Evolutionary conservation across 2,329 filamentous ascomycete species (phyloP), one percentile per base, ranked within the genome.

Genomic region (Cadophora luteo-olivacea): DNA sequence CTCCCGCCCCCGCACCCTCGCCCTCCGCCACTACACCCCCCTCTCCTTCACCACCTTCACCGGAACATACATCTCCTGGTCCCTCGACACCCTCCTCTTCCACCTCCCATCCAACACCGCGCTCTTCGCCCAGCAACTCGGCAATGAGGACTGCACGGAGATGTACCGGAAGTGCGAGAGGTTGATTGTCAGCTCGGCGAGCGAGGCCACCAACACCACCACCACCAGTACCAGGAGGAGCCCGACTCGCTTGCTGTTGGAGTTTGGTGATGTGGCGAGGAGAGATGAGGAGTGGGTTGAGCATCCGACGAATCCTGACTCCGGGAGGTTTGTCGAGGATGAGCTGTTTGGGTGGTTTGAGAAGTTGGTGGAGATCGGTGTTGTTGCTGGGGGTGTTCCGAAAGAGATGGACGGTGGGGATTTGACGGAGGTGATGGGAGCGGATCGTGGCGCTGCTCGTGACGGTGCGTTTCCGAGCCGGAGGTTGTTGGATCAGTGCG

Each of bases 311-410:
- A 29, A 29, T 9, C 24, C 8, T 12, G 29, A 38, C 6, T 14
- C 4, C n/a, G 32, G 55, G 2, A 2, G 3, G 8, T 58, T 1
- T 16, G 55, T 6, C 32, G 55, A 61, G 16, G 36, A 25, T 19
- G 12, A 22, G 38, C 58, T 45, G 14, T 61, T 45, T 48, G n/a
- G 58, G 11, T 38, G n/a, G 19, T 61, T 61, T 38, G 38, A 57
- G 29, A 4, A 3, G n/a, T n/a, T 45, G n/a, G 38, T 38, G 36
- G 36, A 38, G 36, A 14, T 38, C 9, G 7, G 36, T 9, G 36
- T 38, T 38, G 36, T 38, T 38, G 4, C 36, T 38, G 8, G 8
- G 36, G 36, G 36, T 38, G 36, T 9, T 11, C 7, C 12, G 29
- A 5, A 5, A 4, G 36, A 38, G 36, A 38, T 9, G 8, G 36